Evolutionary conservation across 2,329 filamentous ascomycete genomes (phyloP), one percentile per base, ranked within the genome.

Genomic region (Graphiopsis chlorocephala): DNA sequence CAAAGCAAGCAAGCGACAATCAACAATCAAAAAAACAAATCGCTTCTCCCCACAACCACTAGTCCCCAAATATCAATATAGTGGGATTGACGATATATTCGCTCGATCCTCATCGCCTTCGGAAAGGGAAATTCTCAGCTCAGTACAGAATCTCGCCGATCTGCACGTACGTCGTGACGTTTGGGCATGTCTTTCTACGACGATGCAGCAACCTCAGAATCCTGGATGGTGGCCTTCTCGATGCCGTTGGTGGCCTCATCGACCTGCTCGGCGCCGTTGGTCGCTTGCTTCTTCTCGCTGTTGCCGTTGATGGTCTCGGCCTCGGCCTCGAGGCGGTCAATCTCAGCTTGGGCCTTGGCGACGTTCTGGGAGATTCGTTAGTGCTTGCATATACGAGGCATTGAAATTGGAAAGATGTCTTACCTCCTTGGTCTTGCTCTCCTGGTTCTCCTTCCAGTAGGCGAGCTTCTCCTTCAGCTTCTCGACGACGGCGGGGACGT

Each of bases 341-440:
- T 96, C 79, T 97, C 93, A 80, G 94, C 94, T 84, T 97, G 90
- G 67, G 95, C 95, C 81, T 97, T 97, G 69, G 92, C 91, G 67
- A 98, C 90, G 84, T 99, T 99, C 95, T 98, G 74, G 29, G 45
- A 8, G 8, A 26, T 38, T 14, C 25, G 66, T 60, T 60, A 63
- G 33, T 62, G 17, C 8, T 2, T 62, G 4, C 10, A 5, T 50
- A 31, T 23, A 12, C 20, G 12, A 28, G 7, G 20, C 15, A 29
- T 45, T 23, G 42, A n/a, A 4, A 14, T 66, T 68, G 20, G n/a
- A 33, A 65, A 59, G 2, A 45, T 38, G 70, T 81, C 89, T 84
- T 81, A 97, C 95, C 82, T 92, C 90, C 77, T 95, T 87, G 23
- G 95, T 99, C 85, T 97, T 92, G 69, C 86, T 84, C 65, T 90